A percentile compares a stretch with the other conserved stretches of the same genome.
These are phyloP conservation scores for Thermochaetoides dissita DNA, from an alignment of 2,329 filamentous ascomycete genomes.

Conservation along the genomic window DNA sequence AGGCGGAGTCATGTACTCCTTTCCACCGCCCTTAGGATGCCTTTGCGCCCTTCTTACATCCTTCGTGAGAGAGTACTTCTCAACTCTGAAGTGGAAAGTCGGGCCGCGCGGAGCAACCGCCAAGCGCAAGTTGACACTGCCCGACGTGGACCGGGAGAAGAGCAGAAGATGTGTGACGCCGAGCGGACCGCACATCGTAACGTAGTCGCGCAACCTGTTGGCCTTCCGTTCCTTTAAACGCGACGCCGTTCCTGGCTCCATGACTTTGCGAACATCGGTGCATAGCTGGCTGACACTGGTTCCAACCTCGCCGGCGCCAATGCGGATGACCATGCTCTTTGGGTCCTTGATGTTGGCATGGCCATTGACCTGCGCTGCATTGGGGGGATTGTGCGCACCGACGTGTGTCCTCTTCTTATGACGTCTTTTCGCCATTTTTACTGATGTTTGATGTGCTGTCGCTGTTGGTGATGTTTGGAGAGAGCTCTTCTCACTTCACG, in stretches of 20 bases:
- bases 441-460: constrained; percentile 4
- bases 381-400: constrained; percentile 45
- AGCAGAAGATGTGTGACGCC: constrained; percentile 87
- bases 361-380: constrained; percentile 36
- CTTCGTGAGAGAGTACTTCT: constrained; percentile 87
- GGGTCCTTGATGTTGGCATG: constrained; percentile 56
- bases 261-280: constrained; percentile 78
- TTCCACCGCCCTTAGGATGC: constrained; percentile 67
- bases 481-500: too few species aligned
- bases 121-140: constrained; percentile 84
- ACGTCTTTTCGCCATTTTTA: constrained; percentile 61
- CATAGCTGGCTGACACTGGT: constrained; percentile 83
- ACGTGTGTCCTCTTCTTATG: constrained; percentile 83
- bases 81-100: constrained; percentile 84
- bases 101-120: constrained; percentile 80
- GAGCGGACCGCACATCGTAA: constrained; percentile 86
- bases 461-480: constrained; percentile 6
- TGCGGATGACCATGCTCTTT: constrained; percentile 97
- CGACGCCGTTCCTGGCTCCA: constrained; percentile 89
- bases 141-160: constrained; percentile 77
- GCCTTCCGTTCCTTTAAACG: constrained; percentile 77
- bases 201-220: constrained; percentile 83
- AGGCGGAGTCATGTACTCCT: constrained; percentile 74
- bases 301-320: constrained; percentile 86
- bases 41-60: constrained; percentile 76